phyloP scores from a whole-genome alignment of 176 grass and related monocot genomes.

The Oryza coarctata region DNA sequence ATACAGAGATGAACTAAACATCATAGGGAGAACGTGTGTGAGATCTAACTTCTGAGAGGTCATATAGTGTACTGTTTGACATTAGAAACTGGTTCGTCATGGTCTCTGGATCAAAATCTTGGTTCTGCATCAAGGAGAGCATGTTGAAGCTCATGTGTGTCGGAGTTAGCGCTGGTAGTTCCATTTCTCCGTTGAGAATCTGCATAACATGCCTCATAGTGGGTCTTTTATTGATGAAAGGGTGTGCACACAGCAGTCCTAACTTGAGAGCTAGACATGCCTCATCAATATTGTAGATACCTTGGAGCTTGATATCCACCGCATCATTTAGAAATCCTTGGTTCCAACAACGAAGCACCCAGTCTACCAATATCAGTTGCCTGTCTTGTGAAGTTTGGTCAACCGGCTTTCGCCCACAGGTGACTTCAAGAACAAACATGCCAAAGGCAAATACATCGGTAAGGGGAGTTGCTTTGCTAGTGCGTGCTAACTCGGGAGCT shows the following conservation, averaged over 20 bases:
- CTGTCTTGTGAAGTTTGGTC: neutral
- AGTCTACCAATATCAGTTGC: neutral
- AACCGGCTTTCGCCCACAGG: constrained; percentile 10
- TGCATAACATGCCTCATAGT: constrained; percentile 27
- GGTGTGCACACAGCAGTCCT: constrained; percentile 44
- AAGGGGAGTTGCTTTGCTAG: constrained; percentile 20
- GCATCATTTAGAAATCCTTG: neutral
- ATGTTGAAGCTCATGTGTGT: neutral
- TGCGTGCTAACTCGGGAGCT: constrained; percentile 40
- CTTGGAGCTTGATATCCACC: constrained; percentile 28
- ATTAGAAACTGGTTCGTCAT: neutral
- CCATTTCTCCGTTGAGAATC: constrained; percentile 22
- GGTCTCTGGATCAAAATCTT: neutral
- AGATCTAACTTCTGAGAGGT: neutral
- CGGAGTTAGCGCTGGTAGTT: neutral
- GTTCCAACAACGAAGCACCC: constrained; percentile 13
- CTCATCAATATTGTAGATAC: neutral
- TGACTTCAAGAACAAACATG: constrained; percentile 37
- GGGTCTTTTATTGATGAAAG: constrained; percentile 25
- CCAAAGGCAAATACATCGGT: no score
- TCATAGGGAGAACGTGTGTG: neutral
- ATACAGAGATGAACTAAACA: neutral
- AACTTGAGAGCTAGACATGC: constrained; percentile 39
- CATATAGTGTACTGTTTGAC: neutral
- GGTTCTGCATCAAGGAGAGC: neutral